Evolutionary conservation across 169 alveolate genomes (phyloP), one percentile per base, ranked within the genome.

Genomic region (Perkinsus marinus): DNA sequence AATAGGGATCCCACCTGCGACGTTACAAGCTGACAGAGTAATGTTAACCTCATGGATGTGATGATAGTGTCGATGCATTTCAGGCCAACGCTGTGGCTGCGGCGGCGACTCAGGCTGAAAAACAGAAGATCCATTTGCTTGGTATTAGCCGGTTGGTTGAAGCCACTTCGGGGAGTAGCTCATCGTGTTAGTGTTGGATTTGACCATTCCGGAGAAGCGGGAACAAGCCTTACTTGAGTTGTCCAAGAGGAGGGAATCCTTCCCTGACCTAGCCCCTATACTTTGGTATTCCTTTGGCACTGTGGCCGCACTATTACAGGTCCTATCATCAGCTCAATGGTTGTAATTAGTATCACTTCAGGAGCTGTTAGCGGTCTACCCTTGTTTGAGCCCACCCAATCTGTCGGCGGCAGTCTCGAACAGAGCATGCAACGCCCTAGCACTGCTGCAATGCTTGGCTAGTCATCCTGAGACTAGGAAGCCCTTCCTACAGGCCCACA

Each of bases 251-350:
- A 93, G 99, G 39, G 99, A 98, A 92, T 94, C 95, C 90, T 96
- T 96, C 94, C 96, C 98, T 30, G 99, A 98, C 92, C 95, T 99
- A 68, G 99, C 99, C 36, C 98, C 99, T n/a, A 95, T 98, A 91
- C 95, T 99, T 26, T 99, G 99, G 99, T 98, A 98, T 92, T 97
- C 99, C 43, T 98, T 97, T 91, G 99, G 99, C 22, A 98, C 99
- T 6, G 97, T 98, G 38, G 98, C 99, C 26, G 98, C 99, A 17
- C 95, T 98, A 46, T 96, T 98, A 37, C 97, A 98, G 94, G 99
- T 98, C 94, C 98, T 98, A 0, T 98, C 98, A 26, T 95, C 97
- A 2, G 96, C 94, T 36, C 94, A 94, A 93, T 19, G 30, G 39
- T 9, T 34, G 92, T 39, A 10, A 41, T 43, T 37, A 13, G 9